Evolutionary conservation across 257 asterid species (phyloP).

Genomic region (Forsythia viridissima): DNA sequence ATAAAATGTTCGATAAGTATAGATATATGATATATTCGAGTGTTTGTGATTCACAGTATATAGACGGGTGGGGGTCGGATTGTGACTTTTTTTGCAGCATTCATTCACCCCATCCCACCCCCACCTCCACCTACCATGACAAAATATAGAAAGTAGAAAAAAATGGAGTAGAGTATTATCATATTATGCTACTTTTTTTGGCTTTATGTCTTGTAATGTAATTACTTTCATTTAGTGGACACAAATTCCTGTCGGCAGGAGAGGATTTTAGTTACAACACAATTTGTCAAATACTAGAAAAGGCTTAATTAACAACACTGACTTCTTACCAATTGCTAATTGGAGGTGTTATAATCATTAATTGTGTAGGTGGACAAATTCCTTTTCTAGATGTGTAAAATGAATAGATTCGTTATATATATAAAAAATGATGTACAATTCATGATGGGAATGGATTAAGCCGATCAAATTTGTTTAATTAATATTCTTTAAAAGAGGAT

Average conservation of each 20-base stretch:
- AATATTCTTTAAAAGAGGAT: no score
- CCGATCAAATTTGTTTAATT: no score
- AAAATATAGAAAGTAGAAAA: conserved; percentile 20
- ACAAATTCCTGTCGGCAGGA: conserved; percentile 83
- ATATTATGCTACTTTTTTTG: conserved; percentile 18
- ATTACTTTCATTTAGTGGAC: conserved; percentile 54
- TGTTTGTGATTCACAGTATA: no score
- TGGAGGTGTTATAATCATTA: not conserved
- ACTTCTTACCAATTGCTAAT: conserved; percentile 71
- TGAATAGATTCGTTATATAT: not conserved
- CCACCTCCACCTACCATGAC: no score
- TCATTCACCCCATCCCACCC: no score
- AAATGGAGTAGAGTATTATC: conserved; percentile 35
- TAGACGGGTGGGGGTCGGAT: no score
- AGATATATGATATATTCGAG: no score
- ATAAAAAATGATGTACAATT: no score
- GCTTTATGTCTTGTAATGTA: conserved; percentile 44
- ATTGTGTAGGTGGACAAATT: not conserved
- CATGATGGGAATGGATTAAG: not conserved
- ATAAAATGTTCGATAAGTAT: no score
- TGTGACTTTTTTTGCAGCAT: no score
- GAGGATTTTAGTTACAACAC: conserved; percentile 30
- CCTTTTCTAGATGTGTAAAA: not conserved
- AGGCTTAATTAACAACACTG: conserved; percentile 19
- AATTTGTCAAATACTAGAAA: conserved; percentile 23